These are phyloP conservation scores for Boletus sp. DNA, from an alignment of 1,284 basidiomycete species.

Conservation along the genomic window DNA sequence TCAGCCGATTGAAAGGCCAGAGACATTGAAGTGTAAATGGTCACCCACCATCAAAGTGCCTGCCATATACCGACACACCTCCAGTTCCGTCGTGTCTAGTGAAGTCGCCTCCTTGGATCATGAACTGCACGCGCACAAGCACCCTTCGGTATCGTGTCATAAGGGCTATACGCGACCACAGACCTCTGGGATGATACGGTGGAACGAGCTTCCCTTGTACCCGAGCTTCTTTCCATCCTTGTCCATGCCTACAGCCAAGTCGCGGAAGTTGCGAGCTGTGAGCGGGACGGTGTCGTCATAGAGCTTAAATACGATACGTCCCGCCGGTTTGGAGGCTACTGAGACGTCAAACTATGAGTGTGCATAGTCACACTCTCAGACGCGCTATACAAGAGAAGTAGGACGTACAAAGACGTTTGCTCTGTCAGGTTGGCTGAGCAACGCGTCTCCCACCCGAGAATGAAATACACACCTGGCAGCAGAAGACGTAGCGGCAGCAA, in stretches of 20 bases:
- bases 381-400: not conserved
- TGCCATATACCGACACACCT: constrained; percentile 88
- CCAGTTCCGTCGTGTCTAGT: constrained; percentile 79
- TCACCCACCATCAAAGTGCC: constrained; percentile 63
- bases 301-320: constrained; percentile 73
- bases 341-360: constrained; percentile 72
- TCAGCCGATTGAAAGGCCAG: not conserved
- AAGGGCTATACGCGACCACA: not conserved
- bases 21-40: too few relatives aligned
- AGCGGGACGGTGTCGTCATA: constrained; percentile 66
- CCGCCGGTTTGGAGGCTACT: constrained; percentile 64
- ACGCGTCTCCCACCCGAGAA: not conserved
- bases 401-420: constrained; percentile 50
- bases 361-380: not conserved
- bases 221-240: constrained; percentile 51
- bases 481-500: constrained; percentile 18
- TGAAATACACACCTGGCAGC: constrained; percentile 26
- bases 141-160: not conserved
- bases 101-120: constrained; percentile 84
- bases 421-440: constrained; percentile 29
- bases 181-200: constrained; percentile 76
- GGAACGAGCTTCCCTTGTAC: constrained; percentile 69
- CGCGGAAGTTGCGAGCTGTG: constrained; percentile 80
- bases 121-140: constrained; percentile 50
- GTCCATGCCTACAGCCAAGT: constrained; percentile 71